Conservation (phyloP, 176 grass and related monocot genomes). For the Rhynchospora breviuscula region DNA sequence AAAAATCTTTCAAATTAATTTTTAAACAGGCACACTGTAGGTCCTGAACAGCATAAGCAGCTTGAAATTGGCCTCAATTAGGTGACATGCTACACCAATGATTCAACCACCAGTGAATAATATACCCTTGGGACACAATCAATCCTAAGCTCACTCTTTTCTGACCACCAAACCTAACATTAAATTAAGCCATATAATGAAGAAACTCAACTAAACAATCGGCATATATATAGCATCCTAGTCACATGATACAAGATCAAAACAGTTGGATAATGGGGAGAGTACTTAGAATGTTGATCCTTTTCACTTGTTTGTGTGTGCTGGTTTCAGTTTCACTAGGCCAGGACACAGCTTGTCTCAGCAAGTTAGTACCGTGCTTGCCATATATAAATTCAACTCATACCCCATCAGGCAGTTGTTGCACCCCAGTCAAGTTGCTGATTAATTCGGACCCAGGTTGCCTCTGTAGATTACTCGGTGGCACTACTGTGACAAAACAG, state of each 20-base stretch:
- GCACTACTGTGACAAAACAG: conserved; percentile 10
- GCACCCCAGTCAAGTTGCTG: conserved; percentile 23
- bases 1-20: neutral
- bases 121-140: neutral
- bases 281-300: neutral
- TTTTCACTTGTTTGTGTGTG: conserved; percentile 11
- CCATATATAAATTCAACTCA: conserved; percentile 21
- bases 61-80: conserved; percentile 13
- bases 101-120: conserved; percentile 12
- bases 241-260: neutral
- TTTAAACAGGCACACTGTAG: neutral
- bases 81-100: conserved; percentile 15
- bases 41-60: neutral
- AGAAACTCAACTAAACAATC: neutral
- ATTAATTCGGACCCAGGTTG: conserved; percentile 14
- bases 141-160: conserved; percentile 13
- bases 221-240: neutral
- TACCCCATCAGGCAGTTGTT: conserved; percentile 28
- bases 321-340: conserved; percentile 9
- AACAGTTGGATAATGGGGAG: conserved; percentile 13
- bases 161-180: conserved; percentile 20
- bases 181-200: neutral
- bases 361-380: conserved; percentile 28
- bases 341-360: conserved; percentile 23
- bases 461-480: conserved; percentile 24